A percentile compares a stretch with the other conserved stretches of the same genome.
Evolutionary conservation across 2,329 filamentous ascomycete genomes (phyloP).

Genomic region (Fusarium praegraminearum): DNA sequence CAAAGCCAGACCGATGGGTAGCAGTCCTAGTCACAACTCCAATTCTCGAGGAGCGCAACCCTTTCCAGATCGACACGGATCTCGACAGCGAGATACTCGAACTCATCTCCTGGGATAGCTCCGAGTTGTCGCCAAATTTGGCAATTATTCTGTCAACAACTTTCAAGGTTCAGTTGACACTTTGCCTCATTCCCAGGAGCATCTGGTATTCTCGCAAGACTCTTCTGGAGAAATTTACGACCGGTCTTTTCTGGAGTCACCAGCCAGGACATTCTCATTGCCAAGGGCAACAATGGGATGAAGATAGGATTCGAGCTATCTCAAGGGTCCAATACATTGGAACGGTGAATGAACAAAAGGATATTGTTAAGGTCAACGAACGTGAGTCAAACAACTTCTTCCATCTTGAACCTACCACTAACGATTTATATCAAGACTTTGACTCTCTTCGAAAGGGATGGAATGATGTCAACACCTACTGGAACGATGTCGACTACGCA

Average conservation of each 20-base stretch:
- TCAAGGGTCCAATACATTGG: slow-evolving; percentile 16
- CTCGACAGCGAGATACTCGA: background rate
- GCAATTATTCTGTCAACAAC: background rate
- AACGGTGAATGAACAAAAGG: background rate
- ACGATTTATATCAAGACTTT: background rate
- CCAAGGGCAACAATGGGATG: slow-evolving; percentile 6
- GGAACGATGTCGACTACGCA: slow-evolving; percentile 28
- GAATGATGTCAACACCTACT: slow-evolving; percentile 20
- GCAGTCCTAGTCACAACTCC: slow-evolving; percentile 17
- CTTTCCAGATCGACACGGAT: background rate
- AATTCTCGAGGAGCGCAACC: background rate
- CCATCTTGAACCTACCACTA: background rate
- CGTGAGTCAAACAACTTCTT: background rate
- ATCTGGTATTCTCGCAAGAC: slow-evolving; percentile 19
- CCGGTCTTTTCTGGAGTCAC: slow-evolving; percentile 18
- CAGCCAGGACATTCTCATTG: background rate
- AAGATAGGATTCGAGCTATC: slow-evolving; percentile 3
- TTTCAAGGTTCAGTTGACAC: slow-evolving; percentile 8
- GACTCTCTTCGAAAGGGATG: slow-evolving; percentile 3
- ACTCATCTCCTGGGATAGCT: slow-evolving; percentile 8
- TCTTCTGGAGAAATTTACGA: slow-evolving; percentile 9
- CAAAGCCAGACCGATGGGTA: slow-evolving; percentile 8
- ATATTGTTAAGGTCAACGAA: background rate
- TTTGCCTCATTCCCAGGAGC: slow-evolving; percentile 20
- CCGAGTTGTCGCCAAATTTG: background rate